Evolutionary conservation across 768 basidiomycete genomes (phyloP).

Genomic region (Leccinum rimulosum): DNA sequence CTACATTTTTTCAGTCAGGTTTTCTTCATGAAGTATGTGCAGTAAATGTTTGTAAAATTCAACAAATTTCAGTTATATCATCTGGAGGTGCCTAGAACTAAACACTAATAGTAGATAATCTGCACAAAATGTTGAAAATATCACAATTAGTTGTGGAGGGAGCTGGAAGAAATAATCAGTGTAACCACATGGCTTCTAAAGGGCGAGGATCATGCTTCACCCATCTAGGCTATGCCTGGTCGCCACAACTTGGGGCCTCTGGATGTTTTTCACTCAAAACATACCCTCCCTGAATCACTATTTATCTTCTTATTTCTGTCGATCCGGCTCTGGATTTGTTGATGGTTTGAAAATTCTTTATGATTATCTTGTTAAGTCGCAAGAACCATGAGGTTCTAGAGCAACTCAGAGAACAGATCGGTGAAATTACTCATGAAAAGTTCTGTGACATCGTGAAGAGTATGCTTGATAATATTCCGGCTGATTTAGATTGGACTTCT

Average conservation of each 20-base stretch:
- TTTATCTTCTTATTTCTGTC: background rate
- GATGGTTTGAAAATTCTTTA: background rate
- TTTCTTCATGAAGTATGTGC: no score
- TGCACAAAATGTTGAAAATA: no score
- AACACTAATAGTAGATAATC: no score
- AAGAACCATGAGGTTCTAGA: background rate
- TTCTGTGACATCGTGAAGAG: background rate
- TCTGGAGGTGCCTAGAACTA: no score
- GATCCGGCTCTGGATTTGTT: background rate
- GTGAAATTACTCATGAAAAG: background rate
- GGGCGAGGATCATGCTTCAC: background rate
- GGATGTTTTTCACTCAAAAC: background rate
- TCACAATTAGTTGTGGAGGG: no score
- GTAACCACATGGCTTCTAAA: no score
- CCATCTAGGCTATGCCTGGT: background rate
- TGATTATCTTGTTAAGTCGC: background rate
- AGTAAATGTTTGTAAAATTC: no score
- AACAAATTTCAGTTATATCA: no score
- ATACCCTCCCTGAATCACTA: background rate
- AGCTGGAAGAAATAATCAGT: no score
- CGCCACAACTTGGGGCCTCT: background rate
- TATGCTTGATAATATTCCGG: background rate
- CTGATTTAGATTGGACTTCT: background rate
- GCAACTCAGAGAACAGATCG: background rate
- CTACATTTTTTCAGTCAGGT: no score